Evolutionary conservation across 257 asterid species (phyloP), one percentile per base, ranked within the genome.

Genomic region (Perilla frutescens): DNA sequence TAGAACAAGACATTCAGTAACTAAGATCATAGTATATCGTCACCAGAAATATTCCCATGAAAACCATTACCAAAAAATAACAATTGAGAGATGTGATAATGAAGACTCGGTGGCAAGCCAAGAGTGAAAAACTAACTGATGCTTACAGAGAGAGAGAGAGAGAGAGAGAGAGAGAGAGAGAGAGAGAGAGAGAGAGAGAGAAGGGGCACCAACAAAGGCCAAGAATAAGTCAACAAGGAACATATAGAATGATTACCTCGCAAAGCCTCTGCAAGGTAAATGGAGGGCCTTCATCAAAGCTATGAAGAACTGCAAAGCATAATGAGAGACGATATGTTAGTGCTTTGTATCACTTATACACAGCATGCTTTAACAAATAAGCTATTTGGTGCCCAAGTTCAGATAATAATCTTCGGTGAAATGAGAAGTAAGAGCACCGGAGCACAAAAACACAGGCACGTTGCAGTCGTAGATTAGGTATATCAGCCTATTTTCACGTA

Each of bases 201-300:
- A 1, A 0, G 51, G 7, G 51, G 40, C 8, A 20, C n/a, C n/a
- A 34, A 37, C 43, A 45, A n/a, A 64, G 11, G 50, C 71, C 8
- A 62, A 57, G 66, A 67, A 62, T 45, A 50, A 20, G 50, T 72
- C 40, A 69, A 66, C 40, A 29, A 10, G 41, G 13, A 68, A 44
- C 50, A 13, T 39, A 58, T 11, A 56, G 40, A 40, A 54, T 66
- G n/a, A 53, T 75, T 62, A 91, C 97, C 98, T 94, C 98, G 77
- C 97, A 91, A 49, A 94, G 93, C 86, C 98, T 91, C 78, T 91
- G 98, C 82, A 94, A 77, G 12, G 98, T 94, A 84, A 94, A 94
- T 3, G 98, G 98, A 73, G 98, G 98, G 68, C 98, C 98, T 70
- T 88, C 93, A 60, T 80, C 86, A 83, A 94, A 94, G 86, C 87